phyloP scores from a whole-genome alignment of 139 green algal species.

The Tetradesmus obliquus region DNA sequence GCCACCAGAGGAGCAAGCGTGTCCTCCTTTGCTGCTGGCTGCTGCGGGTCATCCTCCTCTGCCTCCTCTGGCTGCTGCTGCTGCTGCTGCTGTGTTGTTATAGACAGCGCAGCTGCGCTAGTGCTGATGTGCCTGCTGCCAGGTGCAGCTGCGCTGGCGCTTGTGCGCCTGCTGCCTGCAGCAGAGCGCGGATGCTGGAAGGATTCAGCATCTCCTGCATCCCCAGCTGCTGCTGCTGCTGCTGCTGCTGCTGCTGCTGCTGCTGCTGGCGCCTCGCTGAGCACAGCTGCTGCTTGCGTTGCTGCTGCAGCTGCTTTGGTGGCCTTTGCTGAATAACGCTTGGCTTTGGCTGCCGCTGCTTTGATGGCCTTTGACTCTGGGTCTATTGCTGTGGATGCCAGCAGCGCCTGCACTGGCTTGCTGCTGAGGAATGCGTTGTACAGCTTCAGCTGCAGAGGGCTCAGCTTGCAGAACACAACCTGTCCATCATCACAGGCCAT shows the following conservation, averaged over 20 bases:
- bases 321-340: conserved; percentile 15
- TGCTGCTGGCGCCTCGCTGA: not conserved
- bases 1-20: conserved; percentile 63
- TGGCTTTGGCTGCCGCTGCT: not conserved
- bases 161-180: not conserved
- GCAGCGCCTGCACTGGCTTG: conserved; percentile 46
- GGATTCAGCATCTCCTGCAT: not conserved
- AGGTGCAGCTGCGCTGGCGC: not conserved
- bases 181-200: not conserved
- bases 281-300: not conserved
- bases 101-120: not conserved
- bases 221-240: not conserved
- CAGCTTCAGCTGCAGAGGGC: conserved; percentile 85
- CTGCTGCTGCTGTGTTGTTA: not conserved
- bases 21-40: not conserved
- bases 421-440: conserved; percentile 91
- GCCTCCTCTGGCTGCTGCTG: not conserved
- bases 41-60: not conserved
- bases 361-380: not conserved
- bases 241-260: conserved; percentile 7
- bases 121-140: not conserved
- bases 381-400: conserved; percentile 19
- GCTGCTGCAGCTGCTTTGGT: conserved; percentile 30
- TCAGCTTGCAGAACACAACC: conserved; percentile 96
- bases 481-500: conserved; percentile 38